Evolutionary conservation across 768 basidiomycete species (phyloP).

Genomic region (Pisolithus marmoratus): DNA sequence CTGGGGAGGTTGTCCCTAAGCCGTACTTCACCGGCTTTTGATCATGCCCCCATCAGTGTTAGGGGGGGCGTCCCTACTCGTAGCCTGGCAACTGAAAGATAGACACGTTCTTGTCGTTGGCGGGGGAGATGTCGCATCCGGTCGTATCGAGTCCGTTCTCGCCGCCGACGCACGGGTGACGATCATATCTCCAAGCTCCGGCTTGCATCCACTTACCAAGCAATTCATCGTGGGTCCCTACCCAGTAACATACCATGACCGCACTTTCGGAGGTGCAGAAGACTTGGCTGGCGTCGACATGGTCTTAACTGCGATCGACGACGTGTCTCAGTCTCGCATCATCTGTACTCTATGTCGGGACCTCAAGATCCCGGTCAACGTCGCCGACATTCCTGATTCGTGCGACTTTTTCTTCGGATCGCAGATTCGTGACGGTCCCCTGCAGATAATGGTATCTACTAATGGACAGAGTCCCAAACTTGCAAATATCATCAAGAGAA

Average conservation of each 20-base stretch:
- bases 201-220: conserved; percentile 58
- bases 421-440: conserved; percentile 81
- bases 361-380: conserved; percentile 80
- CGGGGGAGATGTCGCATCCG: conserved; percentile 88
- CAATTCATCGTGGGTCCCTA: conserved; percentile 39
- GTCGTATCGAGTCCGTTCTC: conserved; percentile 82
- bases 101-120: conserved; percentile 89
- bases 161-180: conserved; percentile 72
- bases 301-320: conserved; percentile 92
- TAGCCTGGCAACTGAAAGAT: conserved; percentile 89
- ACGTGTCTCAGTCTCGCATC: conserved; percentile 61
- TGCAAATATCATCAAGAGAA: conserved; percentile 74
- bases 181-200: conserved; percentile 64
- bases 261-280: conserved; percentile 55
- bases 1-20: too few relatives aligned
- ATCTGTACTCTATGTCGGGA: conserved; percentile 69
- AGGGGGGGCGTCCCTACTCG: conserved; percentile 71
- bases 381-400: conserved; percentile 90
- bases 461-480: conserved; percentile 90
- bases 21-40: conserved; percentile 1
- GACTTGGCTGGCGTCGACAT: conserved; percentile 73
- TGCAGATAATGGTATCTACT: conserved; percentile 95
- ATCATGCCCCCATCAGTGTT: not conserved
- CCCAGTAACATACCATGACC: conserved; percentile 64
- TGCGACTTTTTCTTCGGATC: conserved; percentile 99